Evolutionary conservation across 75 land plant genomes (phyloP), one percentile per base, ranked within the genome.

Genomic region (Pinus albicaulis): DNA sequence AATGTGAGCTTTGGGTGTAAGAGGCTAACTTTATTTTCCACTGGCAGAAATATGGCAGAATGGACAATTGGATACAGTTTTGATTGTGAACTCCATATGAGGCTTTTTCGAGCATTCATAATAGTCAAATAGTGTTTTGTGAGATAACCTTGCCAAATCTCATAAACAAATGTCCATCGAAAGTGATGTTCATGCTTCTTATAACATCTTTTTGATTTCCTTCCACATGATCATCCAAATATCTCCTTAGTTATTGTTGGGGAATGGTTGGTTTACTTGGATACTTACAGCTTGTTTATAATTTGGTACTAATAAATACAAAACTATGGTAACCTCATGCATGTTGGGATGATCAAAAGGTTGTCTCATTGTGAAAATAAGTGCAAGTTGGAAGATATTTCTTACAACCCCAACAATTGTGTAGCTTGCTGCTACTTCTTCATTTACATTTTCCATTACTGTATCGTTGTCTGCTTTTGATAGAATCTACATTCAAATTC

Each of bases 311-410:
- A 88, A 64, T 3, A 93, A 85, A 13, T 74, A 62, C 0, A 97
- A 83, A 5, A 97, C 99, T 11, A 91, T 94, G 1, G 86, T 80
- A 15, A 97, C 99, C 75, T 97, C 99, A 61, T 97, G 89, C 98
- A 97, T 97, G 11, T 95, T 90, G 4, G 99, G 99, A 64, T 95
- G 75, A n/a, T n/a, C 93, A 1, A 84, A 71, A 3, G 95, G 95
- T 57, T 88, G 90, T 66, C 82, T 87, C 81, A 92, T 92, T 26
- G 93, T 81, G 86, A 95, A 97, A 11, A 97, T 82, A n/a, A 94
- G 85, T 15, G 99, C 99, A 10, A 97, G 91, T 81, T 93, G 98
- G 73, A 97, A 88, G 4, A 87, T 84, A 73, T 94, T 97, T 79
- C 86, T 92, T 15, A 97, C 89, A 5, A 72, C 83, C 26, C 84